These are phyloP conservation scores for Pisolithus microcarpus DNA, from an alignment of 768 basidiomycete species.

Conservation along the genomic window DNA sequence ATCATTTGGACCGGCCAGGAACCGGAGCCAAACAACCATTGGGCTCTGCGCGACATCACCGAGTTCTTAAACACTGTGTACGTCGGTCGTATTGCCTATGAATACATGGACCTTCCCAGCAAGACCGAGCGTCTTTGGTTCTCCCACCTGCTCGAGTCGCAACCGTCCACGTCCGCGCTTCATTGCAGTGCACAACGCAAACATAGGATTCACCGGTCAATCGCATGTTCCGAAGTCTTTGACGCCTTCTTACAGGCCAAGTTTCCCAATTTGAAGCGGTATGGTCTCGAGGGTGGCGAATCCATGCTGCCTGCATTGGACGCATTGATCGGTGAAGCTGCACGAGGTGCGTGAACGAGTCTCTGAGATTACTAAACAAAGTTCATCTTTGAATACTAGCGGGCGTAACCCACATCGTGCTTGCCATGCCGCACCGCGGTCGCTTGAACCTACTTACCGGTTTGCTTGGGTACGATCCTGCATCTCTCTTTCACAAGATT, in stretches of 20 bases:
- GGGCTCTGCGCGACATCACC: slow-evolving; percentile 67
- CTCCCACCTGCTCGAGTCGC: slow-evolving; percentile 71
- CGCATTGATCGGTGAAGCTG: slow-evolving; percentile 60
- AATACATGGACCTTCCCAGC: slow-evolving; percentile 85
- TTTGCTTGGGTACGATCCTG: slow-evolving; percentile 58
- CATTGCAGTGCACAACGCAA: slow-evolving; percentile 33
- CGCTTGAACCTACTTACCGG: slow-evolving; percentile 81
- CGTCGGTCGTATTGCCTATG: slow-evolving; percentile 81
- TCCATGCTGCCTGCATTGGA: slow-evolving; percentile 90
- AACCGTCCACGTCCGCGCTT: slow-evolving; percentile 25
- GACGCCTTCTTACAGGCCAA: slow-evolving; percentile 82
- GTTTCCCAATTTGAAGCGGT: slow-evolving; percentile 84
- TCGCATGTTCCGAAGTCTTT: slow-evolving; percentile 72
- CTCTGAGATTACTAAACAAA: background rate
- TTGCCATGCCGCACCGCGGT: slow-evolving; percentile 86
- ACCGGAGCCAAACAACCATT: slow-evolving; percentile 33
- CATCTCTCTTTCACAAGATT: slow-evolving; percentile 79
- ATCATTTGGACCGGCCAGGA: slow-evolving; percentile 61
- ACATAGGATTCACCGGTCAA: slow-evolving; percentile 55
- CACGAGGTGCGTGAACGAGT: slow-evolving; percentile 37
- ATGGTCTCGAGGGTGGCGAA: slow-evolving; percentile 88
- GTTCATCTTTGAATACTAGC: slow-evolving; percentile 29
- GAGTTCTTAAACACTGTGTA: slow-evolving; percentile 67
- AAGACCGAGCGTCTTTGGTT: slow-evolving; percentile 89
- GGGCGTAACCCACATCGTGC: slow-evolving; percentile 62